Base-by-base conservation (phyloP, 768 basidiomycete species). In the Mycena polygramma region DNA sequence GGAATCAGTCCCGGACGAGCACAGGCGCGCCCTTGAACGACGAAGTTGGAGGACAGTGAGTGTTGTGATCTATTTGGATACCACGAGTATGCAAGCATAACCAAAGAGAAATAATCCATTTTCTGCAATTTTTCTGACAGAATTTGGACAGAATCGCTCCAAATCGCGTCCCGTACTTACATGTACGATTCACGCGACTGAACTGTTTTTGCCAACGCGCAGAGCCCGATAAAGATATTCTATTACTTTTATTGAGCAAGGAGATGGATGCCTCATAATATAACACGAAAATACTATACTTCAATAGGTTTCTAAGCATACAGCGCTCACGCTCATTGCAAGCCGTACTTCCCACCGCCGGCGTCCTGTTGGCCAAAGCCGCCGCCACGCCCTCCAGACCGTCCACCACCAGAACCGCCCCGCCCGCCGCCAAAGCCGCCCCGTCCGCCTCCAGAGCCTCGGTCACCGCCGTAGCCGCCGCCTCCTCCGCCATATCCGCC, bases 221-320 rank as follows among this genome's bases (percentile, higher is more conserved):
- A 24, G 30, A 41, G 15, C 10, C 41, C 15, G 15, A 10, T 41
- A 10, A 36, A 14, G 7, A 36, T 36, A 49, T 49, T 49, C 59
- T 49, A 60, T 60, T 60, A 60, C 46, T 60, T 46, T 60, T 46
- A n/a, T 14, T 49, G 59, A 60, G 59, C 59, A 60, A 60, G 59
- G 59, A 35, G 52, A 26, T 14, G 52, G 15, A 54, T 7, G 35
- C 52, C 7, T 54, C 15, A 19, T 54, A 54, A 15, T 54, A 49
- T 60, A 60, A 30, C n/a, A 59, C 15, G 43, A 19, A n/a, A 46
- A 45, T 58, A 58, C 24, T 58, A 48, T 46, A 57, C 55, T 57
- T 54, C 53, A 57, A 41, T 41, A 41, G 10, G 41, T 30, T 30
- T 30, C 30, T 30, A 30, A 30, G 30, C 3, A 30, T 55, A 55